Percentiles rank a stretch among this genome's conserved stretches.
These are phyloP conservation scores for Hamigera avellanea DNA, from an alignment of 495 filamentous ascomycete species.

Conservation along the genomic window DNA sequence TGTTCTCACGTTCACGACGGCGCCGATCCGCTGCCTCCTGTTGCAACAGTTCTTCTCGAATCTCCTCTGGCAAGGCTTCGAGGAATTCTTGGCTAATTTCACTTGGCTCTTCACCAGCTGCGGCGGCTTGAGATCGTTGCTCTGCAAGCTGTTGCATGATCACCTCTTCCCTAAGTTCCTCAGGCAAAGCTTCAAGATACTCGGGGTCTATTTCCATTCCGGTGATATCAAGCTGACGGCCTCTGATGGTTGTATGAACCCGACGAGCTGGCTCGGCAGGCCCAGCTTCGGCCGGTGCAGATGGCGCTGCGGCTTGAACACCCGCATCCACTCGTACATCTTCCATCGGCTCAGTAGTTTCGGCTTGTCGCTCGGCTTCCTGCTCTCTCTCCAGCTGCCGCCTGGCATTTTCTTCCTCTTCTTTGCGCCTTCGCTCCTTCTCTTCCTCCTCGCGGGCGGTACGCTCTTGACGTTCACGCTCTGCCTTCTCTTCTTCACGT, in stretches of 20 bases:
- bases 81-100: conserved; percentile 93
- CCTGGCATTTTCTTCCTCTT: conserved; percentile 49
- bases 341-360: conserved; percentile 59
- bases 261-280: conserved; percentile 44
- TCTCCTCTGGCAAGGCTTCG: conserved; percentile 79
- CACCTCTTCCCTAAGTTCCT: conserved; percentile 91
- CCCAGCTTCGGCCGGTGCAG: conserved; percentile 25
- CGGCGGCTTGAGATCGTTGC: conserved; percentile 66
- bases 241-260: conserved; percentile 69
- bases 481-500: conserved; percentile 31
- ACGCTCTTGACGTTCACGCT: conserved; percentile 39
- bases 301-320: conserved; percentile 17
- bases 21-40: conserved; percentile 85
- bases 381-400: conserved; percentile 33
- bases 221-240: conserved; percentile 80
- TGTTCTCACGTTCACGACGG: conserved; percentile 71
- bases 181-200: conserved; percentile 86
- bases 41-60: conserved; percentile 78
- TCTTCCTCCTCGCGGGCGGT: conserved; percentile 49
- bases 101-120: conserved; percentile 69
- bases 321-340: conserved; percentile 49
- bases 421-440: conserved; percentile 47
- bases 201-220: conserved; percentile 86
- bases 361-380: conserved; percentile 37
- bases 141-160: conserved; percentile 78